Conservation (phyloP, 2,329 filamentous ascomycete species). For the Fusarium sp. region DNA sequence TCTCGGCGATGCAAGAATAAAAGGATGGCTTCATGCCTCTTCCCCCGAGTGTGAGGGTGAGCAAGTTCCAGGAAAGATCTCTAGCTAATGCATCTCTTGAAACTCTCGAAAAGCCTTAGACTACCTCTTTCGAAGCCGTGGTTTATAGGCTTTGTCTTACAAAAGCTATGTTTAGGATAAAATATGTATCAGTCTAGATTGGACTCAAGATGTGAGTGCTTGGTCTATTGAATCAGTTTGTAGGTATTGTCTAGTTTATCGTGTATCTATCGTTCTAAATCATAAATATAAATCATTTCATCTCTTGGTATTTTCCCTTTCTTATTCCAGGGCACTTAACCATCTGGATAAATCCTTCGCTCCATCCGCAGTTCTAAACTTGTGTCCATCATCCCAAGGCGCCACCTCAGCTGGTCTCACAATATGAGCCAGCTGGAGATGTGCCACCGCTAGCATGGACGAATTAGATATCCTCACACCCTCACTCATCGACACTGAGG, state of each 20-base stretch:
- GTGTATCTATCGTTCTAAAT: neutral
- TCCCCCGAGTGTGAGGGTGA: no score
- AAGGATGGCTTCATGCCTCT: no score
- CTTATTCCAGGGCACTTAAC: slow-evolving; percentile 20
- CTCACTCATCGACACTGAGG: slow-evolving; percentile 12
- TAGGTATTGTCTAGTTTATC: neutral
- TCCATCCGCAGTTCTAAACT: slow-evolving; percentile 16
- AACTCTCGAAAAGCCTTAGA: no score
- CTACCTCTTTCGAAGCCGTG: no score
- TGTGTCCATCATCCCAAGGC: slow-evolving; percentile 27
- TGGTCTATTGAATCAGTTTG: no score
- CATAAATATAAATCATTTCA: neutral
- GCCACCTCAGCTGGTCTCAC: slow-evolving; percentile 11
- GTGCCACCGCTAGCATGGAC: slow-evolving; percentile 13
- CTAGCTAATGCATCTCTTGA: no score
- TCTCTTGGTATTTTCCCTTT: neutral
- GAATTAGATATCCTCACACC: slow-evolving; percentile 16
- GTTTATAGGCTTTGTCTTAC: no score
- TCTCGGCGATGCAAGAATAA: no score
- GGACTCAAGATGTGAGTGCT: no score
- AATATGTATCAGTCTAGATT: no score
- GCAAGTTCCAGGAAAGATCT: no score
- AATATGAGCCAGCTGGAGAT: slow-evolving; percentile 25
- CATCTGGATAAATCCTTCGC: slow-evolving; percentile 20
- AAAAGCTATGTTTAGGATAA: no score